Evolutionary conservation across 2,329 filamentous ascomycete species (phyloP), one percentile per base, ranked within the genome.

Genomic region (Helminthosporium solani): DNA sequence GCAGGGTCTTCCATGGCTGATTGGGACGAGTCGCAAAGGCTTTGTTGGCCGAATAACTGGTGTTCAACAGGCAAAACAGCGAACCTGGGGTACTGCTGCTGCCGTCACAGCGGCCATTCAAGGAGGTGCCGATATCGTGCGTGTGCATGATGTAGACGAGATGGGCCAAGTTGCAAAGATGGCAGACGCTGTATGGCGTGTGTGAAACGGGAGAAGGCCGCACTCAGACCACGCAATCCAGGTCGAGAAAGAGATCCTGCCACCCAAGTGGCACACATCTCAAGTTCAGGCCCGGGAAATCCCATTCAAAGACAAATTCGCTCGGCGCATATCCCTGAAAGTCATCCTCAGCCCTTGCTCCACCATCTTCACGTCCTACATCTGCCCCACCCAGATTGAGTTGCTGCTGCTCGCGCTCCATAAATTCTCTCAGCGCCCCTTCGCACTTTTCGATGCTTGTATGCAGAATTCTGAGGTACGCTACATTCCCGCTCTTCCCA

Each of bases 111-210:
- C 90, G 6, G 89, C 90, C 36, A 80, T 99, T 23, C 83, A 86
- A 50, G 89, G 89, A 6, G 94, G 94, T 2, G 91, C 91, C 19
- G 91, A 97, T 74, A 84, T 99, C 47, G 85, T 97, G 36, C 79
- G 94, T 41, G 90, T 99, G 33, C 94, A 99, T 72, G 92, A 97
- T 74, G 87, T 91, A 12, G 72, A 76, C 45, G 88, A 94, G 75
- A 97, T 97, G 92, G 77, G 73, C 33, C 80, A 90, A 70, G 90
- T 96, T 25, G 84, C 83, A 1, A 86, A 81, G 66, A 92, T 97
- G 85, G 83, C 89, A 7, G 92, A 97, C 78, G 91, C 90, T n/a
- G 90, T 96, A 44, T 95, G 88, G 82, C 78, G 88, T 57, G 52
- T 60, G 3, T 57, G 34, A 54, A n/a, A 11, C 14, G 21, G 14